These are phyloP conservation scores for Diaporthe sp. DNA, from an alignment of 2,329 filamentous ascomycete genomes.

Conservation along the genomic window DNA sequence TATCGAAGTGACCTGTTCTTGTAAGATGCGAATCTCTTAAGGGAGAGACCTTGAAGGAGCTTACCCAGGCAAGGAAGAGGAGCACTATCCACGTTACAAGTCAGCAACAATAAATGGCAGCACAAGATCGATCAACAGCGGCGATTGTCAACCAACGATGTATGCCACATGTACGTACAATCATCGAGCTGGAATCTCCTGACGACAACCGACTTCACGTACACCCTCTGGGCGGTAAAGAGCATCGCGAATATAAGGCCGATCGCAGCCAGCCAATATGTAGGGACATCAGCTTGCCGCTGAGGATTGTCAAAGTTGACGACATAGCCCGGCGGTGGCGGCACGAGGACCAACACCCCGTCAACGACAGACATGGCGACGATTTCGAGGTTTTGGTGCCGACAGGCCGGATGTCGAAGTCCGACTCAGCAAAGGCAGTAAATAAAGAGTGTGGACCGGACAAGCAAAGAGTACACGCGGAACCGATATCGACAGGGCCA, in stretches of 20 bases:
- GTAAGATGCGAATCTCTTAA: background rate
- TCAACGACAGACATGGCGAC: constrained; percentile 22
- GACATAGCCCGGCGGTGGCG: constrained; percentile 50
- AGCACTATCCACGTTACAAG: background rate
- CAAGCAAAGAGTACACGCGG: background rate
- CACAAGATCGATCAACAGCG: rapidly evolving
- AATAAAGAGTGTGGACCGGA: background rate
- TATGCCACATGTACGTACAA: constrained; percentile 15
- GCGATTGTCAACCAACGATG: too few species aligned
- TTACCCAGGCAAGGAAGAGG: constrained; percentile 39
- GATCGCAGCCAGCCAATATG: constrained; percentile 34
- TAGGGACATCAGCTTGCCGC: constrained; percentile 9
- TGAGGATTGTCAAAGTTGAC: constrained; percentile 53
- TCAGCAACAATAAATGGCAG: background rate
- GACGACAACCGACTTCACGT: constrained; percentile 15
- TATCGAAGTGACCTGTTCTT: constrained; percentile 38
- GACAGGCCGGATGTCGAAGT: background rate
- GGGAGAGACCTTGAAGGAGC: constrained; percentile 44
- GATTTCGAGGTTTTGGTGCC: background rate
- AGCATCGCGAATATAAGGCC: constrained; percentile 31
- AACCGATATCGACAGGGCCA: background rate
- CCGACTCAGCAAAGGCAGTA: background rate
- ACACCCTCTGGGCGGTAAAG: constrained; percentile 36
- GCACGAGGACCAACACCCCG: constrained; percentile 30
- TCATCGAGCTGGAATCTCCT: constrained; percentile 27